Evolutionary conservation across 2,329 filamentous ascomycete species (phyloP), one percentile per base, ranked within the genome.

Genomic region (Monilinia fructigena): DNA sequence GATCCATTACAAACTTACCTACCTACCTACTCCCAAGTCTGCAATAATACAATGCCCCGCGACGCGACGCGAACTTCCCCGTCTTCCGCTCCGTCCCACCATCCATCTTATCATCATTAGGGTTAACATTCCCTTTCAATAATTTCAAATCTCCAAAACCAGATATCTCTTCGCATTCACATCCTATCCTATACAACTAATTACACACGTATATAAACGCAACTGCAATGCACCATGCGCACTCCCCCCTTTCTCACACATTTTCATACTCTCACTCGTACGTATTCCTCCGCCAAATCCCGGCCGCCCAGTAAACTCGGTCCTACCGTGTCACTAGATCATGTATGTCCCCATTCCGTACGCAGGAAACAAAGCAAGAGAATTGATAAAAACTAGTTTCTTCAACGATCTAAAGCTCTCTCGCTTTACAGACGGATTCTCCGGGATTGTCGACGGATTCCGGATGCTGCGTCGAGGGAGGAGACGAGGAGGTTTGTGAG

Each of bases 341-440:
- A 87, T 74, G 86, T 87, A 80, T 38, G 80, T 78, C 12, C 20
- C 7, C 3, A 35, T 20, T 11, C 12, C 14, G 3, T 23, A 59
- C 2, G 5, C 3, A 23, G 14, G 14, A 11, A 18, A 35, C n/a
- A 2, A n/a, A 16, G 26, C 10, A 8, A 20, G 18, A 40, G 35
- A 31, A 18, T 35, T 48, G 31, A 59, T 59, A 10, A 47, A 38
- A 11, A 28, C 40, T 40, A 73, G 85, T 89, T 89, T 67, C 78
- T 89, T 60, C 85, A 87, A 72, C 79, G 86, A 47, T 75, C 79
- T 10, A 81, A 82, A 66, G 85, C 80, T 6, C 73, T 89, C 28
- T 79, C 84, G 0, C 78, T 89, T 55, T 89, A 88, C 76, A 81
- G 86, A 47, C 80, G 78, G 23, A 83, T 89, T 65, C 74, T 88